Base-by-base conservation (phyloP, 768 basidiomycete species). In the Hypsizygus marmoreus region DNA sequence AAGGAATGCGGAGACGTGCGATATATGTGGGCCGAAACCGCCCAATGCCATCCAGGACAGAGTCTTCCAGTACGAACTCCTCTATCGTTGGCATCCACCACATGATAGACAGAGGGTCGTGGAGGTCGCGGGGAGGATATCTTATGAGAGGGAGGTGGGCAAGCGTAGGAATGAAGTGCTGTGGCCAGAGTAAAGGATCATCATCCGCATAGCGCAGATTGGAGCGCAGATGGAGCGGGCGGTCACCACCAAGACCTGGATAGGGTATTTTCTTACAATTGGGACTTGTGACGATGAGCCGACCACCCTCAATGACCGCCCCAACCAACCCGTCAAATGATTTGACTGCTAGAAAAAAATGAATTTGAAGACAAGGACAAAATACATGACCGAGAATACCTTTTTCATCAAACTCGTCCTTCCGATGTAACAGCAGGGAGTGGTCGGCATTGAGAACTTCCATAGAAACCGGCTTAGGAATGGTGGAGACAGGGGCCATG, bases 181-280 rank as follows among this genome's bases (percentile, higher is more conserved):
- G 44, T 16, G 44, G 44, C 43, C 43, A 44, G 17, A 34, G 43
- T 17, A 44, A n/a, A 5, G 10, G 33, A 23, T 44, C 43, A 16
- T 44, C 43, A 23, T 34, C 32, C 22, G 8, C 33, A 14, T 28
- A 44, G 17, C 30, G 20, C n/a, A 34, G 36, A 25, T 45, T 30
- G 11, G 13, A 29, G 16, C 44, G 35, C 33, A 45, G 28, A 38
- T 30, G 37, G 30, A 45, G 24, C 29, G 22, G 26, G 17, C 13
- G 12, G 37, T 35, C 36, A 22, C 39, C 31, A 17, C 44, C 44
- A 23, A 45, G 29, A 22, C 26, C 13, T 35, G 44, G 44, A 29
- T 35, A 4, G 25, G 33, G 33, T 16, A 45, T 45, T 9, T 17
- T 26, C 14, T 36, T 38, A 16, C 17, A 2, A 36, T 45, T 45